phyloP scores from a whole-genome alignment of 306 rosid genomes.

The Inga laurina region DNA sequence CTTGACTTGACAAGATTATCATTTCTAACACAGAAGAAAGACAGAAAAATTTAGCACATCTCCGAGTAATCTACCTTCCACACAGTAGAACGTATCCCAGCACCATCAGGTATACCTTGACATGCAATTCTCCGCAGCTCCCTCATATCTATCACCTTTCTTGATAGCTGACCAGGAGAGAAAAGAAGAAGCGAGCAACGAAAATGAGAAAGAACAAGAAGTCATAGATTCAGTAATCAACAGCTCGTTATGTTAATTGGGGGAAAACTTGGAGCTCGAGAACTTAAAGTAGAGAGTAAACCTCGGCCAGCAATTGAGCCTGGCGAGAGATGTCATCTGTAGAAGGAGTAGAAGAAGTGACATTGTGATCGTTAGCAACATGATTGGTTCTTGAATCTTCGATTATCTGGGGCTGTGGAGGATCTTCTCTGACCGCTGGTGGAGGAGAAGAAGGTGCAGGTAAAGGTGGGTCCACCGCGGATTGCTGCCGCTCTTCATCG shows the following conservation, averaged over 20 bases:
- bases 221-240: background rate
- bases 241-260: background rate
- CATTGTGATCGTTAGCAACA: slow-evolving; percentile 24
- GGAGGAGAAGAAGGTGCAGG: slow-evolving; percentile 50
- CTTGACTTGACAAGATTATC: background rate
- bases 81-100: slow-evolving; percentile 88
- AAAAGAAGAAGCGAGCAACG: background rate
- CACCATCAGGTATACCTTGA: slow-evolving; percentile 90
- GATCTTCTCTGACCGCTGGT: slow-evolving; percentile 41
- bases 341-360: slow-evolving; percentile 46
- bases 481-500: slow-evolving; percentile 14
- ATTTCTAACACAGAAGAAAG: background rate
- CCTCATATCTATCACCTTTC: slow-evolving; percentile 66
- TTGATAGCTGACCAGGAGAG: slow-evolving; percentile 56
- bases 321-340: slow-evolving; percentile 75
- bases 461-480: slow-evolving; percentile 52
- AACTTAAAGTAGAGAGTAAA: background rate
- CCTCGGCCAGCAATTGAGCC: slow-evolving; percentile 84
- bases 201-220: background rate
- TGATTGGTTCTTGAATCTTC: slow-evolving; percentile 39
- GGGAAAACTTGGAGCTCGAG: background rate
- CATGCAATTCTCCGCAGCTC: slow-evolving; percentile 74
- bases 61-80: slow-evolving; percentile 68
- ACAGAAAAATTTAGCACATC: background rate
- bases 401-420: slow-evolving; percentile 46